phyloP scores from a whole-genome alignment of 2,329 filamentous ascomycete species.

The Pestalotiopsis sp. region DNA sequence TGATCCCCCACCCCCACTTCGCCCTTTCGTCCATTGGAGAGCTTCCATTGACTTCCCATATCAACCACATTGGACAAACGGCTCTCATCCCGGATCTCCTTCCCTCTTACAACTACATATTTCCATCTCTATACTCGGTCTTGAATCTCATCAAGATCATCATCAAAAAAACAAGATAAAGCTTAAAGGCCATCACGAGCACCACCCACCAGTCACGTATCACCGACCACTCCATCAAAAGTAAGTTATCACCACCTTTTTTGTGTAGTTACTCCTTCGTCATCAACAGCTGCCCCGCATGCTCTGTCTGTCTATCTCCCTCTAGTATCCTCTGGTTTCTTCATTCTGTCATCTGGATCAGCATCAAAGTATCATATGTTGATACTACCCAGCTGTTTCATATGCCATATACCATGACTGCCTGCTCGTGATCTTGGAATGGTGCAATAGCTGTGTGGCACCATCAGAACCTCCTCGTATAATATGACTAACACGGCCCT shows the following conservation, averaged over 20 bases:
- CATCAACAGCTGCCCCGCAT: slow-evolving; percentile 15
- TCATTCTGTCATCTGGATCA: neutral
- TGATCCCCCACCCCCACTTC: slow-evolving; percentile 11
- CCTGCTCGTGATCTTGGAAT: neutral
- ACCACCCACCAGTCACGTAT: neutral
- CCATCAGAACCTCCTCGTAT: neutral
- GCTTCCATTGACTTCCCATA: slow-evolving; percentile 1
- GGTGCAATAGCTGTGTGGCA: neutral
- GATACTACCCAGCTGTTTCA: neutral
- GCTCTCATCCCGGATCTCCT: neutral
- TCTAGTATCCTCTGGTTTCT: neutral
- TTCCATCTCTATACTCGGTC: neutral
- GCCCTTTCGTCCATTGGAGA: slow-evolving; percentile 4
- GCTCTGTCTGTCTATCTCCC: slow-evolving; percentile 13
- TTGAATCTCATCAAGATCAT: slow-evolving; percentile 1
- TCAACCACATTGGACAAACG: slow-evolving; percentile 11
- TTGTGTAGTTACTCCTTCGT: neutral
- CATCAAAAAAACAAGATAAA: neutral
- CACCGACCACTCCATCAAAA: slow-evolving; percentile 1
- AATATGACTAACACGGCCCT: slow-evolving; percentile 14
- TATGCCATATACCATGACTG: neutral
- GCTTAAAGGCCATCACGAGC: neutral
- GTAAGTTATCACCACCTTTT: slow-evolving; percentile 3
- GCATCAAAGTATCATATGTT: neutral
- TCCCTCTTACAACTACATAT: slow-evolving; percentile 7